Conservation (phyloP, 768 basidiomycete genomes). For the Mycena sanguinolenta region DNA sequence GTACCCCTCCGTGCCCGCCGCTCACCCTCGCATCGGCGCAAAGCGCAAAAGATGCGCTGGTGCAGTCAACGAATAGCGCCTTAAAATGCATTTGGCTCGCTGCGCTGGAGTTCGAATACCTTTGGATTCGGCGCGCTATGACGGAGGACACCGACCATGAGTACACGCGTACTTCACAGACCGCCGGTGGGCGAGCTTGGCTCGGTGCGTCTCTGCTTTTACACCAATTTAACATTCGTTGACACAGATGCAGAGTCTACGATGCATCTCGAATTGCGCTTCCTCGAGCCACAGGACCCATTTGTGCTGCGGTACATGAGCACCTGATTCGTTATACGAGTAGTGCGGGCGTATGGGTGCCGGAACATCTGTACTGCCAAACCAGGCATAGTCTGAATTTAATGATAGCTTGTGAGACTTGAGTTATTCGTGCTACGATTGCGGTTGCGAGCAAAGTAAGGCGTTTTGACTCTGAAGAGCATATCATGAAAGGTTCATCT, state of each 20-base stretch:
- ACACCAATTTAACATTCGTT: no score
- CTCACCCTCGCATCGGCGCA: neutral
- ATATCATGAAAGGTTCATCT: no score
- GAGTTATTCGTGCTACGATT: no score
- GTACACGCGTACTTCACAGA: neutral
- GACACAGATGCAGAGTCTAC: no score
- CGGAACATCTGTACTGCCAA: neutral
- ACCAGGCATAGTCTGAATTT: no score
- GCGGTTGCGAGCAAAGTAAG: no score
- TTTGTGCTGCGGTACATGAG: neutral
- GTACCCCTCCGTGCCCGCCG: neutral
- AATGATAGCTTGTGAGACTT: no score
- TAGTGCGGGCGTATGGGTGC: no score
- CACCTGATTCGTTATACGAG: neutral
- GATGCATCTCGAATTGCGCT: neutral
- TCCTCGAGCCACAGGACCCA: neutral
- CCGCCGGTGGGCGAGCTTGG: no score
- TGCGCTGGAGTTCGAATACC: neutral
- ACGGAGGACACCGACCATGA: neutral
- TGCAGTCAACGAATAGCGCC: neutral
- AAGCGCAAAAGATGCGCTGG: neutral
- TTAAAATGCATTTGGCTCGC: constrained; percentile 9
- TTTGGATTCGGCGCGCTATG: constrained; percentile 13
- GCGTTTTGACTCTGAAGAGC: no score
- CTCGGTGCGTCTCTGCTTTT: no score